Evolutionary conservation across 768 basidiomycete genomes (phyloP), one percentile per base, ranked within the genome.

Genomic region (Agrocybe pediades): DNA sequence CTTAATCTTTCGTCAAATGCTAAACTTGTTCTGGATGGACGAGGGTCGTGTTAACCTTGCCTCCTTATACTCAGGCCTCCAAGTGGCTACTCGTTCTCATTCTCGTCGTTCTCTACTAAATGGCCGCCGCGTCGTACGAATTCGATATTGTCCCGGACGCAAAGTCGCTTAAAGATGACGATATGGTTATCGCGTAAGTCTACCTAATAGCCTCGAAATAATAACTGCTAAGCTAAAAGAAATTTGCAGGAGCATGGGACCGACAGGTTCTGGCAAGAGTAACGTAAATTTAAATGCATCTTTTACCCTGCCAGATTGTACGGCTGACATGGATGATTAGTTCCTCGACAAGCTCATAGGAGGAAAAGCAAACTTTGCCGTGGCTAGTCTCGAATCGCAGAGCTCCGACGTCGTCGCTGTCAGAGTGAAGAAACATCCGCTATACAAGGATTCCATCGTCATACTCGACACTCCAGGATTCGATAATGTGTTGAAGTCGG

Each of bases 121-220:
- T n/a, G n/a, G n/a, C n/a, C n/a, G n/a, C 24, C 29, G 33, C 33
- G 46, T 11, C 46, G 6, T 33, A 20, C 15, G 33, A 19, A 17
- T 46, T 26, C 33, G 46, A 46, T 16, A 2, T 13, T 16, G 26
- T 46, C 3, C 41, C 36, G 20, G 23, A 54, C 4, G 39, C 56
- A 17, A 44, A 50, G 15, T 49, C 23, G 5, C 48, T 62, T 24
- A 43, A 52, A 19, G 51, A 26, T 2, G 60, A 62, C 41, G 65
- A 67, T 48, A 63, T 65, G 26, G 54, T 67, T 24, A 60, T 67
- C 26, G 65, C 62, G 65, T 67, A 47, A 33, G 57, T 47, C 20
- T 25, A 29, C 4, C n/a, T 36, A 15, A 15, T 36, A 6, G 6
- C 33, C n/a, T 36, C 33, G 11, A 15, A 15, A 36, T 36, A 4